Percentiles rank a stretch among this genome's conserved stretches.
Conservation (phyloP, 768 basidiomycete genomes). For the Gyrodon lividus region DNA sequence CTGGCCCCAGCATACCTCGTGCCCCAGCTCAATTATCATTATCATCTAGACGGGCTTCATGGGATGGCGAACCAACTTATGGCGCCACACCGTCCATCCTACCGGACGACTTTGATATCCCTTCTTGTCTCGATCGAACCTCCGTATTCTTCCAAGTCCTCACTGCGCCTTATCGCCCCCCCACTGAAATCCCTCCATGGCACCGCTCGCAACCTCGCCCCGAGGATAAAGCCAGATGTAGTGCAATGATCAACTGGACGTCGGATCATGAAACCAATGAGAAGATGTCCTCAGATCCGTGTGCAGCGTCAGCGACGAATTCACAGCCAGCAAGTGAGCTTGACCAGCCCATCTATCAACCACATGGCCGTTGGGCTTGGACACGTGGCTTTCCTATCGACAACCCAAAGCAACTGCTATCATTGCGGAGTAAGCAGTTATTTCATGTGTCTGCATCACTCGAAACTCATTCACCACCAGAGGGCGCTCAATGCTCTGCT, state of each 20-base stretch:
- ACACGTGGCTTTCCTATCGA: slow-evolving; percentile 27
- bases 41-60: not conserved
- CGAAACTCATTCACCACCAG: slow-evolving; percentile 21
- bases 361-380: slow-evolving; percentile 35
- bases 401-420: slow-evolving; percentile 25
- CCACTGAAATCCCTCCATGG: not conserved
- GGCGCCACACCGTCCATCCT: slow-evolving; percentile 9
- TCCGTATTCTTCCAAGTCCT: slow-evolving; percentile 33
- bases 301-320: not conserved
- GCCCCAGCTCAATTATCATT: not conserved
- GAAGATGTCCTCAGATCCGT: not conserved
- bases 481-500: slow-evolving; percentile 37
- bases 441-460: not conserved
- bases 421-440: slow-evolving; percentile 22
- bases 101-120: slow-evolving; percentile 7
- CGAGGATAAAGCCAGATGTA: slow-evolving; percentile 24
- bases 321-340: slow-evolving; percentile 6
- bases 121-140: slow-evolving; percentile 20
- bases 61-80: slow-evolving; percentile 6
- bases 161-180: slow-evolving; percentile 24
- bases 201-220: slow-evolving; percentile 16
- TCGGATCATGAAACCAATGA: not conserved
- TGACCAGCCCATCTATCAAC: slow-evolving; percentile 27
- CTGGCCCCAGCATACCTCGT: slow-evolving; percentile 19
- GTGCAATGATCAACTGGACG: slow-evolving; percentile 30